These are phyloP conservation scores for Saccharomycopsis crataegensis DNA, from an alignment of 1,139 yeast genomes.

Conservation along the genomic window DNA sequence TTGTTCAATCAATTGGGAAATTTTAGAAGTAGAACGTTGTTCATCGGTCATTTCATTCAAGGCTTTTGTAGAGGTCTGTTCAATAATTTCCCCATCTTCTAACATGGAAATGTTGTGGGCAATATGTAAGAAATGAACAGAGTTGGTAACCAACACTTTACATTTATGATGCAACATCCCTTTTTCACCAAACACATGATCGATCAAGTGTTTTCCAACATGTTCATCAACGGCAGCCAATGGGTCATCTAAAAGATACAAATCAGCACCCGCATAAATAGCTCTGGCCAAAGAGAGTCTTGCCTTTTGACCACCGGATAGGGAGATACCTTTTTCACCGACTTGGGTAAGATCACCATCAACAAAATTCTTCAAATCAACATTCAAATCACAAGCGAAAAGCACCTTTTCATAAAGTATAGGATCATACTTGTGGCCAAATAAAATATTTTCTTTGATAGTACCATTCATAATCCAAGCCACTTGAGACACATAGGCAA, in stretches of 20 bases:
- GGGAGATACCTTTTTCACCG: slow-evolving; percentile 94
- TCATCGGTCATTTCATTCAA: slow-evolving; percentile 41
- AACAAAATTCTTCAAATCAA: slow-evolving; percentile 71
- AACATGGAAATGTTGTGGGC: slow-evolving; percentile 72
- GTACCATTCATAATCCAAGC: slow-evolving; percentile 97
- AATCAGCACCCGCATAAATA: slow-evolving; percentile 90
- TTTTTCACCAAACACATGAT: slow-evolving; percentile 69
- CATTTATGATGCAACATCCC: slow-evolving; percentile 77
- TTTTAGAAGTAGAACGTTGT: slow-evolving; percentile 31
- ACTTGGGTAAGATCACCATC: slow-evolving; percentile 89
- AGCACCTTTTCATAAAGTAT: slow-evolving; percentile 72
- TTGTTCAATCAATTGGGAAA: slow-evolving; percentile 61
- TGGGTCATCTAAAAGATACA: slow-evolving; percentile 86
- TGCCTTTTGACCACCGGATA: slow-evolving; percentile 97
- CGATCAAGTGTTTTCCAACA: slow-evolving; percentile 78
- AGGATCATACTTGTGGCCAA: slow-evolving; percentile 81
- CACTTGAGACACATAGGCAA: slow-evolving; percentile 90
- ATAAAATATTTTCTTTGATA: slow-evolving; percentile 80
- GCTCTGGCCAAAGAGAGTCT: slow-evolving; percentile 91
- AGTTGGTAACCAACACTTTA: slow-evolving; percentile 80
- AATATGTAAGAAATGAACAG: slow-evolving; percentile 72
- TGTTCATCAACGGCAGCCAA: slow-evolving; percentile 94
- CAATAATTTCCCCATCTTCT: slow-evolving; percentile 68
- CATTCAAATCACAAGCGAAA: slow-evolving; percentile 82
- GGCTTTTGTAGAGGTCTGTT: slow-evolving; percentile 64